These are phyloP conservation scores for Trypanosoma brucei DNA, from an alignment of 208 protist genomes.

Conservation along the genomic window DNA sequence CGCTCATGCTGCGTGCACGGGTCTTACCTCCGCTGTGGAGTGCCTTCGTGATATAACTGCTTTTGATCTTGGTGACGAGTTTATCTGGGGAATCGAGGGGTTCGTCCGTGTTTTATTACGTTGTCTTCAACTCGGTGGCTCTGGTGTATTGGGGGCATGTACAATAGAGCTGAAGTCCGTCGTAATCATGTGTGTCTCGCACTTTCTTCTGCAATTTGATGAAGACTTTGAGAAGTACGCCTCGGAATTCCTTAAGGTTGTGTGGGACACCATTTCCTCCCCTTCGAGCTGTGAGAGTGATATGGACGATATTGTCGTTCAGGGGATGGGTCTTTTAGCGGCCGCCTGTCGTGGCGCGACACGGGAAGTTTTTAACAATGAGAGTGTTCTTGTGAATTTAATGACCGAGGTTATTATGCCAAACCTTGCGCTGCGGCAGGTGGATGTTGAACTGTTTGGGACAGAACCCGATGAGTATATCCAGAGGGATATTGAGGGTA, in stretches of 20 bases:
- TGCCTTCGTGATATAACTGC: conserved; percentile 77
- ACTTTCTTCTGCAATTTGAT: conserved; percentile 92
- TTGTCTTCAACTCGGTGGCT: conserved; percentile 42
- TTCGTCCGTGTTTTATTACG: conserved; percentile 62
- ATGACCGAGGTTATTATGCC: conserved; percentile 92
- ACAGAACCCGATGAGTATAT: conserved; percentile 96
- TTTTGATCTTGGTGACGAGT: conserved; percentile 94
- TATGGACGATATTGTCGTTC: conserved; percentile 86
- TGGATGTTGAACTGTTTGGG: conserved; percentile 92
- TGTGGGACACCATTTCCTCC: conserved; percentile 85
- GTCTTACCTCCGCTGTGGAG: conserved; percentile 58
- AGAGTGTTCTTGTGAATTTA: conserved; percentile 73
- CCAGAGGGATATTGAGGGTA: conserved; percentile 95
- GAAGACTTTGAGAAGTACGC: conserved; percentile 91
- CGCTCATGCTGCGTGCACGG: conserved; percentile 29
- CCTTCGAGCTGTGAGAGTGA: conserved; percentile 22
- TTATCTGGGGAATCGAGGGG: conserved; percentile 79
- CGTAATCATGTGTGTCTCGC: conserved; percentile 83
- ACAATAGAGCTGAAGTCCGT: conserved; percentile 78
- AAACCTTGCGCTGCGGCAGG: conserved; percentile 87
- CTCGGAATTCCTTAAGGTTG: conserved; percentile 72
- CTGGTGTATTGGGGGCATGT: conserved; percentile 22
- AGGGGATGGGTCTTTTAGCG: conserved; percentile 88
- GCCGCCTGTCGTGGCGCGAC: conserved; percentile 76
- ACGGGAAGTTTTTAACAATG: conserved; percentile 66